Evolutionary conservation across 164 flowering plant species (phyloP).

Genomic region (Sedum album): DNA sequence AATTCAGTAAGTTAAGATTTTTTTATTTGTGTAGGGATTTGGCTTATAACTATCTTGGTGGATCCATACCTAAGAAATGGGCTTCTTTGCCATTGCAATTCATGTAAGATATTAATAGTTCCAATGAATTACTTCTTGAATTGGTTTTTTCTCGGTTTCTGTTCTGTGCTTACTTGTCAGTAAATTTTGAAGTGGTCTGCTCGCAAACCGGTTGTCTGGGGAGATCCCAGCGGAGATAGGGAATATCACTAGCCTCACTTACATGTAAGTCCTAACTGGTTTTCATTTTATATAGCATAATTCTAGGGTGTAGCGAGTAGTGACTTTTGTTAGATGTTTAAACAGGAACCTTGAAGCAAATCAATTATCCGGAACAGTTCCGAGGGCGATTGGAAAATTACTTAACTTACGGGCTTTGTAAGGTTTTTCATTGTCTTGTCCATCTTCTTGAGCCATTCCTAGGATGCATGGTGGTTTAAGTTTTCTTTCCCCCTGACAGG

Average conservation of each 20-base stretch:
- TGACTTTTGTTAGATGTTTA: not conserved
- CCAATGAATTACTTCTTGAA: not conserved
- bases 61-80: conserved; percentile 71
- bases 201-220: conserved; percentile 47
- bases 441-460: not conserved
- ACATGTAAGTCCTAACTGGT: conserved; percentile 21
- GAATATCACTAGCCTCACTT: conserved; percentile 39
- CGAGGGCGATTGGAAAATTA: conserved; percentile 30
- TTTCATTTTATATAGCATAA: not conserved
- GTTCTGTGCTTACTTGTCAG: not conserved
- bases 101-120: conserved; percentile 32
- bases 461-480: not conserved
- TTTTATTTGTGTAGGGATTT: conserved; percentile 41
- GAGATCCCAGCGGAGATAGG: conserved; percentile 38
- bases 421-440: conserved; percentile 8
- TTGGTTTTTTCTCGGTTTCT: not conserved
- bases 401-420: conserved; percentile 27
- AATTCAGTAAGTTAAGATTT: not conserved
- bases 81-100: conserved; percentile 33
- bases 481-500: conserved; percentile 17
- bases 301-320: not conserved
- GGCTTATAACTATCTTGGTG: conserved; percentile 55
- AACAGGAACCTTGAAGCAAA: conserved; percentile 36
- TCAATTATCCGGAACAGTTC: conserved; percentile 32
- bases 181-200: conserved; percentile 41